A percentile compares a stretch with the other conserved stretches of the same genome.
Evolutionary conservation across 805 yeast species (phyloP).

Genomic region (Saccharomycopsis guyanensis): DNA sequence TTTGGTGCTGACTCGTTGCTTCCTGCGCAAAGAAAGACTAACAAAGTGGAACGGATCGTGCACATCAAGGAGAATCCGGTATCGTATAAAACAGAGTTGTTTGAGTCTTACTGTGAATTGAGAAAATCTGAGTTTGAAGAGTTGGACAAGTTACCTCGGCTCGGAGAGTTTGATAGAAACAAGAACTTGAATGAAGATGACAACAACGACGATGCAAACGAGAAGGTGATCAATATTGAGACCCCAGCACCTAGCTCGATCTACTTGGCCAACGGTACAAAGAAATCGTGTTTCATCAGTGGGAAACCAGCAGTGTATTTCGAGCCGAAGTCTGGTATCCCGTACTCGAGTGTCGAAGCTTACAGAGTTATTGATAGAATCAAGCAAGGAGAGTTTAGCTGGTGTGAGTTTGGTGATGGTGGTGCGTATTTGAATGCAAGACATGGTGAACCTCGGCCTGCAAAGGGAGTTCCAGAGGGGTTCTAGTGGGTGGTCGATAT

Average conservation of each 20-base stretch:
- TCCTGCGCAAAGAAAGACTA: slow-evolving; percentile 44
- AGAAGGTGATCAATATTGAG: slow-evolving; percentile 41
- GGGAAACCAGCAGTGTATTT: slow-evolving; percentile 76
- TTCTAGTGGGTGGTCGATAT: slow-evolving; percentile 33
- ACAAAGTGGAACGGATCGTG: slow-evolving; percentile 45
- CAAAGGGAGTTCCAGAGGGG: slow-evolving; percentile 84
- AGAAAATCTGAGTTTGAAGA: slow-evolving; percentile 32
- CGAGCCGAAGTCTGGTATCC: slow-evolving; percentile 84
- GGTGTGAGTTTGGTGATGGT: slow-evolving; percentile 38
- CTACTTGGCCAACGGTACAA: slow-evolving; percentile 57
- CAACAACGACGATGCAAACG: slow-evolving; percentile 25
- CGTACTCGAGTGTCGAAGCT: slow-evolving; percentile 79
- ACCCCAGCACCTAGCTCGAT: slow-evolving; percentile 75
- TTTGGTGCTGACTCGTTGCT: slow-evolving; percentile 54
- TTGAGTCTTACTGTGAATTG: slow-evolving; percentile 17
- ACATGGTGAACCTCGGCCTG: slow-evolving; percentile 40
- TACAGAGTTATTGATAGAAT: slow-evolving; percentile 52
- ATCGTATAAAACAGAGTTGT: slow-evolving; percentile 12
- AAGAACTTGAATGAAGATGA: slow-evolving; percentile 25
- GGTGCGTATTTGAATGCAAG: slow-evolving; percentile 39
- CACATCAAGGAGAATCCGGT: slow-evolving; percentile 30
- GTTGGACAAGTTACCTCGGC: slow-evolving; percentile 42
- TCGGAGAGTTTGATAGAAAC: slow-evolving; percentile 48
- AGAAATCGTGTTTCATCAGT: slow-evolving; percentile 61
- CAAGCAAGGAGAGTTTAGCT: slow-evolving; percentile 41